phyloP scores from a whole-genome alignment of 148 eudicot genomes.

The Drosera capensis region DNA sequence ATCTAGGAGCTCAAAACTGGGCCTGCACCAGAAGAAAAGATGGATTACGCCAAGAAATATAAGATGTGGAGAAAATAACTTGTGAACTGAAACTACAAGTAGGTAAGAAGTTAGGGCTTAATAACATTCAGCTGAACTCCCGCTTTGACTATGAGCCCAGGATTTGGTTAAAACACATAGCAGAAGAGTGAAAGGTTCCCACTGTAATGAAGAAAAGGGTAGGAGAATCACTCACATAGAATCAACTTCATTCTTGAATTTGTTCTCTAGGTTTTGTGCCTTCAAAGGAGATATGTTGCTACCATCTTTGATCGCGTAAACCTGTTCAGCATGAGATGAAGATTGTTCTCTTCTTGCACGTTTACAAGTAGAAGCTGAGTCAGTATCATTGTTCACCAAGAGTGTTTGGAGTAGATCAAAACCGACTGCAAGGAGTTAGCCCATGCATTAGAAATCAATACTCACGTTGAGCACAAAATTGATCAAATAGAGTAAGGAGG shows the following conservation, averaged over 20 bases:
- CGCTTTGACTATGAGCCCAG: too few species aligned
- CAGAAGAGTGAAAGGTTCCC: slow-evolving; percentile 1
- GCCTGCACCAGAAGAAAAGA: slow-evolving; percentile 32
- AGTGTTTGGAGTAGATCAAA: slow-evolving; percentile 64
- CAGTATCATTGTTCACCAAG: slow-evolving; percentile 18
- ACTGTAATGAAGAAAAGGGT: neutral
- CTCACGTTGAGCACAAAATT: neutral
- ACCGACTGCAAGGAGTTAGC: slow-evolving; percentile 92
- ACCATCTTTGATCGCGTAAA: slow-evolving; percentile 24
- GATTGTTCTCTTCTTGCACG: slow-evolving; percentile 22
- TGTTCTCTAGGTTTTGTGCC: slow-evolving; percentile 16
- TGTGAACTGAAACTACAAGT: too few species aligned
- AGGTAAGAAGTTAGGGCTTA: too few species aligned
- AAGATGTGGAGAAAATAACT: too few species aligned
- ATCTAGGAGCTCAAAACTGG: slow-evolving; percentile 68
- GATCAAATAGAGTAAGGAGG: neutral
- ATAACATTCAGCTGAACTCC: too few species aligned
- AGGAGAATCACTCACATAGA: slow-evolving; percentile 33
- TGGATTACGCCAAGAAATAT: neutral
- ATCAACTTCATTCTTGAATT: slow-evolving; percentile 13
- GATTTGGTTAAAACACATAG: too few species aligned
- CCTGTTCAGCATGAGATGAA: slow-evolving; percentile 23
- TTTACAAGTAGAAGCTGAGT: slow-evolving; percentile 18
- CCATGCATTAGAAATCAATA: too few species aligned
- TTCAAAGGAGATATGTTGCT: slow-evolving; percentile 12